phyloP scores from a whole-genome alignment of 192 early-diverging fungal species.

The Mortierella claussenii region DNA sequence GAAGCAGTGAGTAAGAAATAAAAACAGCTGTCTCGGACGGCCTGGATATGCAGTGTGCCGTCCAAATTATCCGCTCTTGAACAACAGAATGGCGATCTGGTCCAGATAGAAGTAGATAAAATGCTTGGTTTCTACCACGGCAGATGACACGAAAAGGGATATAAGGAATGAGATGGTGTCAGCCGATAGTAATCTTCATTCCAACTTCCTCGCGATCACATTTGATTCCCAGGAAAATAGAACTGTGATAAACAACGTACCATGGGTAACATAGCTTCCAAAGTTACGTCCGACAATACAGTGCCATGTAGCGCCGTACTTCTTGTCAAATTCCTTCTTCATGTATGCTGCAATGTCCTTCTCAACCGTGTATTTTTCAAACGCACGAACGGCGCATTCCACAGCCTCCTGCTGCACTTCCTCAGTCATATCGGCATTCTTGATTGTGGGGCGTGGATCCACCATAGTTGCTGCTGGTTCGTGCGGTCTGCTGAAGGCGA shows the following conservation, averaged over 20 bases:
- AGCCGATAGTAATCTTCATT: neutral
- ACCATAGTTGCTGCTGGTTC: conserved; percentile 60
- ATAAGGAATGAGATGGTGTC: neutral
- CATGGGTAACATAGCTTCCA: conserved; percentile 99
- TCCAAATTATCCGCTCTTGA: conserved; percentile 87
- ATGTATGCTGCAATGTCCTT: conserved; percentile 98
- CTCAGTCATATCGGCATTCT: conserved; percentile 98
- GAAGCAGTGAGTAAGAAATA: too few species aligned
- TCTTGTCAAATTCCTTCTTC: conserved; percentile 98
- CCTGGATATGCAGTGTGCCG: too few species aligned
- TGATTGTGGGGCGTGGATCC: conserved; percentile 90
- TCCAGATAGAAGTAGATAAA: conserved; percentile 99
- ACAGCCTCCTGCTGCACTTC: conserved; percentile 95
- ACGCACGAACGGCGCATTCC: conserved; percentile 86
- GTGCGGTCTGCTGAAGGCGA: neutral
- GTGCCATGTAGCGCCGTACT: conserved; percentile 98
- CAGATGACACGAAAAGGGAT: neutral
- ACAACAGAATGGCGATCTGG: conserved; percentile 94
- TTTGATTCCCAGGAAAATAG: neutral
- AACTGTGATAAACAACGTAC: conserved; percentile 40
- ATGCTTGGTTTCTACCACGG: conserved; percentile 84
- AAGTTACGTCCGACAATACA: conserved; percentile 99
- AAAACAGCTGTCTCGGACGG: too few species aligned
- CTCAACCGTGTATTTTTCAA: conserved; percentile 95
- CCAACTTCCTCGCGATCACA: too few species aligned